A percentile compares a stretch with the other conserved stretches of the same genome.
These are phyloP conservation scores for Podosphaera xanthii DNA, from an alignment of 2,329 filamentous ascomycete species.

Conservation along the genomic window DNA sequence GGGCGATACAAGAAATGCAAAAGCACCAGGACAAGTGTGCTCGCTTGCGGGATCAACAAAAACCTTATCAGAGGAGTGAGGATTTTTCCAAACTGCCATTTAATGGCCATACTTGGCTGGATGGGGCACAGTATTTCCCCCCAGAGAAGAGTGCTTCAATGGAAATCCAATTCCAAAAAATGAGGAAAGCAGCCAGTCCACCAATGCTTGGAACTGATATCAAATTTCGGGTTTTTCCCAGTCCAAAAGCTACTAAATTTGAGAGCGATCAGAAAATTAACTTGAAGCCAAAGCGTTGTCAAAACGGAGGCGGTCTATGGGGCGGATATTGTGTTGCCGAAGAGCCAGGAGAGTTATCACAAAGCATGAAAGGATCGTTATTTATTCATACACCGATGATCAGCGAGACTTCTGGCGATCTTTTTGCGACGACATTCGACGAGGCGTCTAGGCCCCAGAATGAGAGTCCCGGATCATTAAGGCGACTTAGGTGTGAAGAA, in stretches of 20 bases:
- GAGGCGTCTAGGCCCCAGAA: conserved; percentile 5
- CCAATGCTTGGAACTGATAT: conserved; percentile 78
- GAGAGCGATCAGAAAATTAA: conserved; percentile 48
- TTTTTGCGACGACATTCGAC: conserved; percentile 14
- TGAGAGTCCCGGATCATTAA: neutral
- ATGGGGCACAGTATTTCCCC: neutral
- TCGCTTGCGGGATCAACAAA: conserved; percentile 15
- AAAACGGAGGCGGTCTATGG: conserved; percentile 49
- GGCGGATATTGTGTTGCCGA: conserved; percentile 39
- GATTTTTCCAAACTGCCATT: conserved; percentile 15
- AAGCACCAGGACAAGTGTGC: conserved; percentile 15
- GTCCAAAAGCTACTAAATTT: conserved; percentile 65
- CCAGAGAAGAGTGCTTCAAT: conserved; percentile 6
- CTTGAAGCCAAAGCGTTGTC: conserved; percentile 28
- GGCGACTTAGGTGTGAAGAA: neutral
- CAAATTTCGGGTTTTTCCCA: conserved; percentile 56
- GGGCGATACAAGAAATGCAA: conserved; percentile 17
- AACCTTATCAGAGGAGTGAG: conserved; percentile 14
- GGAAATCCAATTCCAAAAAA: conserved; percentile 22
- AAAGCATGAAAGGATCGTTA: conserved; percentile 11
- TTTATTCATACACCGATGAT: conserved; percentile 18
- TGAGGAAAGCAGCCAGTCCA: conserved; percentile 39
- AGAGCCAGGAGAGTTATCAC: conserved; percentile 17
- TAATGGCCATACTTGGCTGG: conserved; percentile 15
- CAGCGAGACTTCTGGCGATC: conserved; percentile 16